A percentile compares a stretch with the other conserved stretches of the same genome.
Evolutionary conservation across 2,329 filamentous ascomycete genomes (phyloP).

Genomic region (Botrytis aclada): DNA sequence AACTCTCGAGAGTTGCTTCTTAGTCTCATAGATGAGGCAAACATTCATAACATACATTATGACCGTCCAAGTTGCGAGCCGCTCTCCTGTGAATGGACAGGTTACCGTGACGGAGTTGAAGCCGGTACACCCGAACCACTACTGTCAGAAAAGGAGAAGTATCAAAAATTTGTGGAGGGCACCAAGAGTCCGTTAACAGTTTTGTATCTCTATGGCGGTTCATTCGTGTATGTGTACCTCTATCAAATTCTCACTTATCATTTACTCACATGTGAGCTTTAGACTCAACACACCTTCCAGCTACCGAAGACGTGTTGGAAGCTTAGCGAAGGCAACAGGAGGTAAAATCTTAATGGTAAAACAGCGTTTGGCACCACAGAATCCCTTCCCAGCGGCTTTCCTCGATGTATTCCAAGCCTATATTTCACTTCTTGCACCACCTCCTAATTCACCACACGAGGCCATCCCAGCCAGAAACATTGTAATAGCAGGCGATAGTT

Average conservation of each 20-base stretch:
- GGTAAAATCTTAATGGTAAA: neutral
- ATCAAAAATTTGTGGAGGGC: neutral
- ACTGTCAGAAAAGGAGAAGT: neutral
- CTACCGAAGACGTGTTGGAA: neutral
- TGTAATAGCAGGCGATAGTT: slow-evolving; percentile 3
- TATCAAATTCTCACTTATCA: neutral
- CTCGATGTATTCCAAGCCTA: slow-evolving; percentile 4
- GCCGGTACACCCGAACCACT: neutral
- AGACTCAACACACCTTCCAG: neutral
- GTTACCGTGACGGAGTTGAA: neutral
- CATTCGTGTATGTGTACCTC: neutral
- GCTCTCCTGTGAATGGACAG: neutral
- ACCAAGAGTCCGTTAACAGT: neutral
- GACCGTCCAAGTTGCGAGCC: neutral
- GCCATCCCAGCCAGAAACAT: neutral
- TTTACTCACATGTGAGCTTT: neutral
- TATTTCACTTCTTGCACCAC: neutral
- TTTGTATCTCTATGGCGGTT: neutral
- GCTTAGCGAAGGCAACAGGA: neutral
- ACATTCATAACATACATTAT: neutral
- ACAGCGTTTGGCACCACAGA: slow-evolving; percentile 2
- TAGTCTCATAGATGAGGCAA: neutral
- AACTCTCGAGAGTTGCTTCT: neutral
- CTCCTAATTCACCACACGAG: neutral
- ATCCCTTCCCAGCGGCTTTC: slow-evolving; percentile 8